Conservation (phyloP, 2,329 filamentous ascomycete species). For the Alternaria ethzedia region DNA sequence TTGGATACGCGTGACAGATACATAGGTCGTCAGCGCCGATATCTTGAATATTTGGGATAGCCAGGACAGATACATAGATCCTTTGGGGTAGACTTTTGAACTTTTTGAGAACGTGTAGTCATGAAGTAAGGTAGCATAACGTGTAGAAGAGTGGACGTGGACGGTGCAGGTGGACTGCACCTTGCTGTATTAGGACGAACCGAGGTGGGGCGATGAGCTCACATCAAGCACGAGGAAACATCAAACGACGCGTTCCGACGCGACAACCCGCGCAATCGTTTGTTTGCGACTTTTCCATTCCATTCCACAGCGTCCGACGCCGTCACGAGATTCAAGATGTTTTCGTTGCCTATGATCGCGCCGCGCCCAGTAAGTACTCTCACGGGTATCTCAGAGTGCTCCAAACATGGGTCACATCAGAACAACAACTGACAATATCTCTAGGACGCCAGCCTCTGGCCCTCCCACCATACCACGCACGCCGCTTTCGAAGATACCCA, state of each 20-base stretch:
- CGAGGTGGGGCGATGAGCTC: slow-evolving; percentile 17
- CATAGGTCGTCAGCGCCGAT: neutral
- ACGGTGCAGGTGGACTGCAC: neutral
- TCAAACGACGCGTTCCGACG: slow-evolving; percentile 15
- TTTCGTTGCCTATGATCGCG: slow-evolving; percentile 26
- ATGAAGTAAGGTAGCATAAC: neutral
- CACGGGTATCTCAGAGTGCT: neutral
- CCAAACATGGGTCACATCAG: neutral
- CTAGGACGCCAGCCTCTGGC: slow-evolving; percentile 43
- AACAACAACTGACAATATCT: slow-evolving; percentile 3
- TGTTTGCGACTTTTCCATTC: neutral
- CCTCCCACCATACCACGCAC: slow-evolving; percentile 31
- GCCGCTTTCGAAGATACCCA: slow-evolving; percentile 24
- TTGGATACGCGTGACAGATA: neutral
- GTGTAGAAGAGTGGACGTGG: neutral
- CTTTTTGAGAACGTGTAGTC: neutral
- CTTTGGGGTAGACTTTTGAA: neutral
- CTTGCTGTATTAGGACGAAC: slow-evolving; percentile 8
- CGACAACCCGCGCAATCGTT: neutral
- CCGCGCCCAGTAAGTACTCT: slow-evolving; percentile 20
- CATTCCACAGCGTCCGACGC: neutral
- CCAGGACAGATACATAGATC: neutral
- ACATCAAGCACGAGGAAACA: slow-evolving; percentile 10
- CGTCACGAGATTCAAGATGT: slow-evolving; percentile 9
- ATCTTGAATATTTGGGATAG: neutral